phyloP scores from a whole-genome alignment of 768 basidiomycete genomes.

The Termitomyces sp. region DNA sequence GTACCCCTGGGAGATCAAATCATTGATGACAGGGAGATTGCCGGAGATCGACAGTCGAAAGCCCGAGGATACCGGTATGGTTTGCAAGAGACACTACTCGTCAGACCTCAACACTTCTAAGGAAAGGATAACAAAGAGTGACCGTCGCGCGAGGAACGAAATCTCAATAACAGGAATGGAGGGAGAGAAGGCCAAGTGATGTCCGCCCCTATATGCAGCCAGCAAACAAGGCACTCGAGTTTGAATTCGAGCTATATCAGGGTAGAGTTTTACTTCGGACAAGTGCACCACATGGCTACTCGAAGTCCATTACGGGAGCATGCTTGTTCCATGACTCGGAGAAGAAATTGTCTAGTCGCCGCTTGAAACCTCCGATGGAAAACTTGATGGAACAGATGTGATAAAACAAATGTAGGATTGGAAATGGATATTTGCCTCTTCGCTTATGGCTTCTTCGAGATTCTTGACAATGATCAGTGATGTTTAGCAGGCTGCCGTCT shows the following conservation, averaged over 20 bases:
- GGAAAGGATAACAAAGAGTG: background rate
- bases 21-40: background rate
- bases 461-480: background rate
- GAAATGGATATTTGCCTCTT: background rate
- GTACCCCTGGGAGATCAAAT: background rate
- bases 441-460: background rate
- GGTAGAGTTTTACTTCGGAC: background rate
- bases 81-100: background rate
- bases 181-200: background rate
- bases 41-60: background rate
- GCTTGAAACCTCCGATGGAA: background rate
- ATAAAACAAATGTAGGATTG: background rate
- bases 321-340: background rate
- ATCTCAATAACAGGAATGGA: no score
- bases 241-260: background rate
- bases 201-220: background rate
- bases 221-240: background rate
- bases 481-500: background rate
- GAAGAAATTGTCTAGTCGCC: background rate
- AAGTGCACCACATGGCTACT: background rate
- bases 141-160: background rate
- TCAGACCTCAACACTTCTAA: no score
- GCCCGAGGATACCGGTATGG: background rate
- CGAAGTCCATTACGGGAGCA: no score
- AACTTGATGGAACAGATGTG: background rate